These are phyloP conservation scores for Geosmithia putterillii DNA, from an alignment of 2,329 filamentous ascomycete genomes.

Conservation along the genomic window DNA sequence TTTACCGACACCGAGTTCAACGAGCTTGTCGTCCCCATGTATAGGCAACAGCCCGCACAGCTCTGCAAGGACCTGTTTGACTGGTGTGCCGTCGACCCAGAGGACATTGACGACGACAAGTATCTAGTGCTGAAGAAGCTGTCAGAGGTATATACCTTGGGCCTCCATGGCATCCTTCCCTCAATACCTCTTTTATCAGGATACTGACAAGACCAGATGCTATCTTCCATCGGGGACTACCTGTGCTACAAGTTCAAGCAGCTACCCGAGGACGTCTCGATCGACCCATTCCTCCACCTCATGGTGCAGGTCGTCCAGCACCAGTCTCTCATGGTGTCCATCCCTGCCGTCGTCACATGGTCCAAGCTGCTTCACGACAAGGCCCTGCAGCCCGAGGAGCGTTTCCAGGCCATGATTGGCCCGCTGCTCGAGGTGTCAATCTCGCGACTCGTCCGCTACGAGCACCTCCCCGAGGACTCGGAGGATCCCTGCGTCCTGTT, in stretches of 20 bases:
- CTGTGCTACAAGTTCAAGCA: slow-evolving; percentile 64
- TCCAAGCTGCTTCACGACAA: slow-evolving; percentile 66
- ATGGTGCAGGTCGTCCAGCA: slow-evolving; percentile 70
- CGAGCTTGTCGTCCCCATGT: slow-evolving; percentile 68
- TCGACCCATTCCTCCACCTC: slow-evolving; percentile 66
- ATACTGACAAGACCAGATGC: slow-evolving; percentile 40
- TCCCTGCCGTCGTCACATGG: slow-evolving; percentile 85
- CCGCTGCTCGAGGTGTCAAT: slow-evolving; percentile 74
- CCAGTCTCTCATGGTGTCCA: slow-evolving; percentile 83
- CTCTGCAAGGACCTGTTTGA: slow-evolving; percentile 64
- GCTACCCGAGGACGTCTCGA: slow-evolving; percentile 50
- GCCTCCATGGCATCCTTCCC: slow-evolving; percentile 3
- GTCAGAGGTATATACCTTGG: slow-evolving; percentile 76
- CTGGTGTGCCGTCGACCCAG: slow-evolving; percentile 67
- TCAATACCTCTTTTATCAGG: neutral
- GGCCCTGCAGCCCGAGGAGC: slow-evolving; percentile 50
- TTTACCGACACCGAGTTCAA: slow-evolving; percentile 70
- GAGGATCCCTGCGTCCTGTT: slow-evolving; percentile 71
- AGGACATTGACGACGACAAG: slow-evolving; percentile 80
- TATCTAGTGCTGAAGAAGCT: slow-evolving; percentile 91
- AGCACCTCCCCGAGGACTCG: slow-evolving; percentile 71
- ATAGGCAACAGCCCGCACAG: slow-evolving; percentile 55
- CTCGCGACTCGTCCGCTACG: slow-evolving; percentile 74
- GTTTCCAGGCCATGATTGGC: slow-evolving; percentile 53
- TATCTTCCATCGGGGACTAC: slow-evolving; percentile 76